Evolutionary conservation across 192 early-diverging fungal species (phyloP), one percentile per base, ranked within the genome.

Genomic region (Diversispora epigaea): DNA sequence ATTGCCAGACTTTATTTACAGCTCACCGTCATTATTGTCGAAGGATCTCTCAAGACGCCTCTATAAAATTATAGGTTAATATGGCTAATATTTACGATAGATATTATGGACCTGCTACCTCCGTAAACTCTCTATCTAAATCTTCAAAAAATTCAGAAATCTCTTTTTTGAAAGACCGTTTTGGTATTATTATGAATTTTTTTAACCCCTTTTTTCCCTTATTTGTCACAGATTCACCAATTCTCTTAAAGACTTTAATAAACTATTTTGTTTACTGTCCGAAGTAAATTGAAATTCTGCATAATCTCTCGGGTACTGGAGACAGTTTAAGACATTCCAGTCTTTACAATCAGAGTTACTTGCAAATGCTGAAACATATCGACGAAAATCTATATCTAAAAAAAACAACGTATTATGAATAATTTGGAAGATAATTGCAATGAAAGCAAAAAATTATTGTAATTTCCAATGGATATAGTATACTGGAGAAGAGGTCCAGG

Each of bases 191-290:
- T 39, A 32, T 40, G 25, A 22, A 66, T 49, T 68, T 50, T 68
- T 41, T 32, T 45, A 14, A 21, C 46, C 10, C 8, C 49, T 68
- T 49, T 52, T 22, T 68, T 50, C 11, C 47, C 22, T 45, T 40
- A 50, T 50, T 22, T 49, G 46, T 50, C 50, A 1, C 3, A n/a
- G 47, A 68, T 12, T 68, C 46, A 68, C 2, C n/a, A 68, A 68
- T 52, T 22, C 22, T 68, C 10, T 68, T 19, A 41, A 68, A 50
- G 1, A 25, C 22, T 50, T 52, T 68, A 22, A 52, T 21, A 68
- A 68, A 52, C 7, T 68, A 19, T 68, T 46, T n/a, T 68, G 46
- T 68, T 68, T 68, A 45, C 66, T 68, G 10, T 68, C 15, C 5
- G 15, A 68, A 22, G 46, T 68, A 25, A 68, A 68, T 68, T 40